Base-by-base conservation (phyloP, 495 filamentous ascomycete genomes). In the Delitschia confertaspora region DNA sequence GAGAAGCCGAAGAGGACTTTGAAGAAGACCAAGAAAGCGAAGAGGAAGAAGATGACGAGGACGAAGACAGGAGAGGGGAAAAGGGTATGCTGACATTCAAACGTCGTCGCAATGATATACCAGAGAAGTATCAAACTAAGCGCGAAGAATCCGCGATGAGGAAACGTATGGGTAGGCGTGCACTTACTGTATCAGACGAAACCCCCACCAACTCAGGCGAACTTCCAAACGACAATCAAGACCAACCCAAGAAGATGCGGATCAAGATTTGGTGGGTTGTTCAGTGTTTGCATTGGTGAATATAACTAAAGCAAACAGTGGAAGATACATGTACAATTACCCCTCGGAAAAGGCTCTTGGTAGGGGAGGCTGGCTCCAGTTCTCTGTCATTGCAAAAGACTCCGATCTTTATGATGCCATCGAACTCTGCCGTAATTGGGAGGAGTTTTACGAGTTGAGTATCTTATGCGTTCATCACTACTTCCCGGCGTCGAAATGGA, bases 321-420 rank as follows among this genome's bases (percentile, higher is more conserved):
- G 73, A 8, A 63, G 61, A 38, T 65, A 59, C 43, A 71, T 76
- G 41, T 72, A 70, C 60, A 74, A 76, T 42, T 70, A 75, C 46
- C 67, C 72, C n/a, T 69, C 66, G 25, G 65, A 75, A 47, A 63
- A 61, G 4, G 66, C 68, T 16, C 65, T 75, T 62, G 65, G 55
- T n/a, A 59, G 70, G 18, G 63, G 66, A 30, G 66, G 72, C 1
- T 75, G 72, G 72, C 64, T 73, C 18, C 73, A 74, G 27, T 74
- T 73, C 52, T 72, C 65, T 25, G 60, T 75, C 41, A 60, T 74
- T 47, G 69, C 71, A 5, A 71, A 71, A 54, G 66, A 70, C 38
- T 70, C 67, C 38, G 38, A 56, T 35, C 59, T 75, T 9, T 53
- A 51, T 13, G 63, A 70, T 14, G 72, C 71, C 16, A 65, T 69